Evolutionary conservation across 2,329 filamentous ascomycete genomes (phyloP).

Genomic region (Penicillium sumatraense): DNA sequence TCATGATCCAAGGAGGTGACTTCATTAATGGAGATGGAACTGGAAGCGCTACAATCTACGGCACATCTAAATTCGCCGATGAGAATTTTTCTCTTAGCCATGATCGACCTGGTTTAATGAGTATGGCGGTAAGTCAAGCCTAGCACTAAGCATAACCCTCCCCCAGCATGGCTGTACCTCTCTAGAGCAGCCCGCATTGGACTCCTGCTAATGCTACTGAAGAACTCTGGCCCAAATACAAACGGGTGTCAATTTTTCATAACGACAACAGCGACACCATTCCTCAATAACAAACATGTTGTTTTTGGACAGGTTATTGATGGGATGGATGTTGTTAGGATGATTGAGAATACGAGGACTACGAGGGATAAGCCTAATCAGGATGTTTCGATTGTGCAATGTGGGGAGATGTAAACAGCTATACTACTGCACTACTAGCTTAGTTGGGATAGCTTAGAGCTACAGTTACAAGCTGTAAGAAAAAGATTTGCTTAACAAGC

Average conservation of each 20-base stretch:
- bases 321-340: conserved; percentile 86
- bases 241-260: conserved; percentile 99
- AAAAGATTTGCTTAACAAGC: no score
- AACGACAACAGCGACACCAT: conserved; percentile 83
- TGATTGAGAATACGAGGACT: conserved; percentile 90
- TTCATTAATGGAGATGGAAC: conserved; percentile 93
- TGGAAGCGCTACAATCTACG: conserved; percentile 86
- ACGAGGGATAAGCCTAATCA: conserved; percentile 82
- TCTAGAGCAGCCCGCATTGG: no score
- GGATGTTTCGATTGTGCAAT: conserved; percentile 83
- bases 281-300: conserved; percentile 90
- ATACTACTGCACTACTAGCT: neutral
- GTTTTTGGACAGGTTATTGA: conserved; percentile 91
- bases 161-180: no score
- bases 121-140: conserved; percentile 77
- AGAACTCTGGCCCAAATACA: conserved; percentile 90
- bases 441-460: no score
- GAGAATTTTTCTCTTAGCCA: conserved; percentile 87
- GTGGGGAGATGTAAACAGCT: conserved; percentile 80
- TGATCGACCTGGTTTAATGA: conserved; percentile 77
- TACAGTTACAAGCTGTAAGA: no score
- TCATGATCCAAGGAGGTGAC: conserved; percentile 98
- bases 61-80: conserved; percentile 80
- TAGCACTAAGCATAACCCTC: no score
- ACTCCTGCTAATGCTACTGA: no score